phyloP scores from a whole-genome alignment of 2,329 filamentous ascomycete species.

The Ilyonectria mors-panacis region DNA sequence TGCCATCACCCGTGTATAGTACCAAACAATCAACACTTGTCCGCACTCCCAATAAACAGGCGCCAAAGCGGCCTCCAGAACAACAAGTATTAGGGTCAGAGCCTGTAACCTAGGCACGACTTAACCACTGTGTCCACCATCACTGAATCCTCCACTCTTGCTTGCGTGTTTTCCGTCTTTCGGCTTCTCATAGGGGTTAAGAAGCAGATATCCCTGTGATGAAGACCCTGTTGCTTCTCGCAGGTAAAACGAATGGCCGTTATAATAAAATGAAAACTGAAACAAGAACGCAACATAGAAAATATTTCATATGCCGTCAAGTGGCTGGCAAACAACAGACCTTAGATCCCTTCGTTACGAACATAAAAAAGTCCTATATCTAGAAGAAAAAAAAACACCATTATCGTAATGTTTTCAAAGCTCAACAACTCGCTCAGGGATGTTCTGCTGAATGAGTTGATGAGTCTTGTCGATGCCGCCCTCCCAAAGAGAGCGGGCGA shows the following conservation, averaged over 20 bases:
- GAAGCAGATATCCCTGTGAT: slow-evolving; percentile 3
- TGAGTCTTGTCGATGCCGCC: slow-evolving; percentile 47
- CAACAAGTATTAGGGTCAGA: slow-evolving; percentile 18
- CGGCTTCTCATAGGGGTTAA: slow-evolving; percentile 9
- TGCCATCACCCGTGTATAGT: slow-evolving; percentile 2
- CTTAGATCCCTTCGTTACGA: slow-evolving; percentile 21
- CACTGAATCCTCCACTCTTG: background rate
- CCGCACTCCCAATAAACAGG: slow-evolving; percentile 9
- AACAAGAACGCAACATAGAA: slow-evolving; percentile 10
- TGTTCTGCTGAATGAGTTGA: slow-evolving; percentile 47
- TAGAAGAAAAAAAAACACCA: slow-evolving; percentile 31
- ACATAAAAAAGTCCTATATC: slow-evolving; percentile 30
- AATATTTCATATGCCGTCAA: slow-evolving; percentile 18
- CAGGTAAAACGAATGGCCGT: slow-evolving; percentile 21
- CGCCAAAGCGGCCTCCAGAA: slow-evolving; percentile 18
- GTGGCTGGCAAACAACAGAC: slow-evolving; percentile 9
- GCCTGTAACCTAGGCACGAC: slow-evolving; percentile 9
- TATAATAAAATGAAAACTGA: slow-evolving; percentile 7
- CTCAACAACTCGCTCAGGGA: slow-evolving; percentile 47
- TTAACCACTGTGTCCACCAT: slow-evolving; percentile 17
- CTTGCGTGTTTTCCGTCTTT: slow-evolving; percentile 8
- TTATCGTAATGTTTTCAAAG: slow-evolving; percentile 43
- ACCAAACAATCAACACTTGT: slow-evolving; percentile 17
- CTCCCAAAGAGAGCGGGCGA: slow-evolving; percentile 51
- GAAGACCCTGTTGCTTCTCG: slow-evolving; percentile 16